A percentile compares a stretch with the other conserved stretches of the same genome.
Evolutionary conservation across 768 basidiomycete species (phyloP).

Genomic region (Rickenella mellea): DNA sequence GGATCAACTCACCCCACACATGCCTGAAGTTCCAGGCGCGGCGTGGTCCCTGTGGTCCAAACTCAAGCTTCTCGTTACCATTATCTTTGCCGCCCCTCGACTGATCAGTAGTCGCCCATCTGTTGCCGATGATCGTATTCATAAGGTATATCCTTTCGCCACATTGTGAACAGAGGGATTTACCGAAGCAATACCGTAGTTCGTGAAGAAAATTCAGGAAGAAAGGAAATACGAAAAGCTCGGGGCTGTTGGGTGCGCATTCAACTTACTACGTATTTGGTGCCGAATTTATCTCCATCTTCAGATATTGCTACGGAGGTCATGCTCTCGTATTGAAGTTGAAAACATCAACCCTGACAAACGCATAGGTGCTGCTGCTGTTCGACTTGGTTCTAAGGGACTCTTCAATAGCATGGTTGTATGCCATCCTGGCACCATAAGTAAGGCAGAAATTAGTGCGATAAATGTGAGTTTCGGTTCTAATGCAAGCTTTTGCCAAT

Average conservation of each 20-base stretch:
- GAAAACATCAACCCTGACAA: not conserved
- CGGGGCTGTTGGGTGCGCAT: conserved; percentile 30
- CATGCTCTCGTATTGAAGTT: conserved; percentile 6
- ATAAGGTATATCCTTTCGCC: conserved; percentile 11
- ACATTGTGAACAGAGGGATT: not conserved
- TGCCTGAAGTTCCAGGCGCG: conserved; percentile 21
- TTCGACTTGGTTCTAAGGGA: conserved; percentile 19
- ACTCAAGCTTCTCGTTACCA: conserved; percentile 9
- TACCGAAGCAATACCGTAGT: conserved; percentile 13
- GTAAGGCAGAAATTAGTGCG: conserved; percentile 21
- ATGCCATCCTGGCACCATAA: conserved; percentile 28
- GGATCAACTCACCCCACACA: conserved; percentile 18
- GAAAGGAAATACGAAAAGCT: conserved; percentile 30
- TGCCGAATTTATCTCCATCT: not conserved
- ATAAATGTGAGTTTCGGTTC: conserved; percentile 18
- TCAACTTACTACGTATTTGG: not conserved
- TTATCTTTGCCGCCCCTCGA: conserved; percentile 14
- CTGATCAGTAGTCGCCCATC: conserved; percentile 17
- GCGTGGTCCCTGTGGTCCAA: conserved; percentile 10
- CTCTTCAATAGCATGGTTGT: conserved; percentile 28
- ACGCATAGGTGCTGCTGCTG: conserved; percentile 5
- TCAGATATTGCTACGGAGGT: conserved; percentile 30
- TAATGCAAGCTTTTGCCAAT: too few species aligned
- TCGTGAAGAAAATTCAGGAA: conserved; percentile 25
- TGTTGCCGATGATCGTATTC: conserved; percentile 18